Conservation (phyloP, 148 eudicot species). For the Dysphania ambrosioides region DNA sequence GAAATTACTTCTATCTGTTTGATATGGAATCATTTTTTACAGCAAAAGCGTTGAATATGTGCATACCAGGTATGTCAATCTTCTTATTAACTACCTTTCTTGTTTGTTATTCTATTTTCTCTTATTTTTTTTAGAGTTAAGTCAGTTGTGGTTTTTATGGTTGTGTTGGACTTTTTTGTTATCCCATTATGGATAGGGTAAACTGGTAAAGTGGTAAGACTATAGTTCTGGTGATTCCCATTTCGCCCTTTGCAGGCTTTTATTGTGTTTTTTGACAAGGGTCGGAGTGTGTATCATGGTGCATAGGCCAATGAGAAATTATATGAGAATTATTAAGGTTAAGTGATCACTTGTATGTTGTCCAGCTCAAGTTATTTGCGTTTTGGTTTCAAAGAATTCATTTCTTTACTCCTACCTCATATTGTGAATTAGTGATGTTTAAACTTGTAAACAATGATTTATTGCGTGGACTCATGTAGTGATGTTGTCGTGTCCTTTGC, state of each 20-base stretch:
- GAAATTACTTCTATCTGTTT: constrained; percentile 90
- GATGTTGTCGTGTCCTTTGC: not conserved
- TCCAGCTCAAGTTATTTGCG: not conserved
- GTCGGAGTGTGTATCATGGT: not conserved
- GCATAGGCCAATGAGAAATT: not conserved
- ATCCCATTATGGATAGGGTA: not conserved
- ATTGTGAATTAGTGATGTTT: not conserved
- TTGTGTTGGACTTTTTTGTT: not conserved
- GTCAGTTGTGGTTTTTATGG: not conserved
- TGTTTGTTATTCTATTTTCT: not conserved
- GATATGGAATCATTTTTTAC: constrained; percentile 99
- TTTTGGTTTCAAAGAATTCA: not conserved
- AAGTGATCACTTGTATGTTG: too few relatives aligned
- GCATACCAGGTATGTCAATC: constrained; percentile 78
- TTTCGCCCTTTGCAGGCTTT: not conserved
- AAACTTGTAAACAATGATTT: not conserved
- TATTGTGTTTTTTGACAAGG: too few relatives aligned
- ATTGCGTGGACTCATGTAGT: not conserved
- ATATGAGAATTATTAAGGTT: not conserved
- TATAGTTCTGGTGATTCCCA: too few relatives aligned
- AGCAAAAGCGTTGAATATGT: constrained; percentile 97
- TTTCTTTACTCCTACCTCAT: not conserved
- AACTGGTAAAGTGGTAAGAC: not conserved
- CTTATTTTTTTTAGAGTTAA: not conserved
- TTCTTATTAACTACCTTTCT: not conserved